These are phyloP conservation scores for Cytospora mali DNA, from an alignment of 2,329 filamentous ascomycete genomes.

Conservation along the genomic window DNA sequence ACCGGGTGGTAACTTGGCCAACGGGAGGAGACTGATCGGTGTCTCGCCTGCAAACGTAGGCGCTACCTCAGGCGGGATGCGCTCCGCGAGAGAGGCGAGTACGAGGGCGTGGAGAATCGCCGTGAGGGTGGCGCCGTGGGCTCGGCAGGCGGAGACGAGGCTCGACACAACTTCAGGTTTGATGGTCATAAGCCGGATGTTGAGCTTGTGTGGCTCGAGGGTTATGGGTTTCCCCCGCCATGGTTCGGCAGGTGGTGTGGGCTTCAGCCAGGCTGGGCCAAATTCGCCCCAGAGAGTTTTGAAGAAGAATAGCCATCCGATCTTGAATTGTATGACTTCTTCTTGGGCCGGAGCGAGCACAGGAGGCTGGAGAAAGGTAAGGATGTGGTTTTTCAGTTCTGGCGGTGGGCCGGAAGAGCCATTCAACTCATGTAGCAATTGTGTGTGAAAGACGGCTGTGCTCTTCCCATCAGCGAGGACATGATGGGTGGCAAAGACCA, in stretches of 20 bases:
- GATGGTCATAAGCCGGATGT: constrained; percentile 43
- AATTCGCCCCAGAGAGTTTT: constrained; percentile 44
- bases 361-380: constrained; percentile 38
- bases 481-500: constrained; percentile 56
- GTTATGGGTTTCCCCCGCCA: constrained; percentile 46
- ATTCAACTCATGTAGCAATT: constrained; percentile 48
- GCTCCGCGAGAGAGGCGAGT: constrained; percentile 44
- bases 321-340: constrained; percentile 43
- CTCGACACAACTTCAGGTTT: constrained; percentile 32
- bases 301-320: constrained; percentile 46
- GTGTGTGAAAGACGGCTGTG: constrained; percentile 51
- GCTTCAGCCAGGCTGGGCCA: constrained; percentile 43
- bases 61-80: constrained; percentile 39
- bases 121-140: constrained; percentile 49
- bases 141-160: constrained; percentile 45
- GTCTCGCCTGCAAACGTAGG: constrained; percentile 43
- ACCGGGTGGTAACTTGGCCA: constrained; percentile 33
- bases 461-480: constrained; percentile 55
- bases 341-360: constrained; percentile 46
- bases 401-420: constrained; percentile 10
- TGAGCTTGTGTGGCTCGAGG: constrained; percentile 41
- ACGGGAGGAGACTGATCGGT: constrained; percentile 49
- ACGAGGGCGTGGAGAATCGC: constrained; percentile 51
- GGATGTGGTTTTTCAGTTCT: constrained; percentile 32
- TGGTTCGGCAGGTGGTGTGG: constrained; percentile 30